Conservation (phyloP, 768 basidiomycete species). For the Daedaleopsis sinensis region DNA sequence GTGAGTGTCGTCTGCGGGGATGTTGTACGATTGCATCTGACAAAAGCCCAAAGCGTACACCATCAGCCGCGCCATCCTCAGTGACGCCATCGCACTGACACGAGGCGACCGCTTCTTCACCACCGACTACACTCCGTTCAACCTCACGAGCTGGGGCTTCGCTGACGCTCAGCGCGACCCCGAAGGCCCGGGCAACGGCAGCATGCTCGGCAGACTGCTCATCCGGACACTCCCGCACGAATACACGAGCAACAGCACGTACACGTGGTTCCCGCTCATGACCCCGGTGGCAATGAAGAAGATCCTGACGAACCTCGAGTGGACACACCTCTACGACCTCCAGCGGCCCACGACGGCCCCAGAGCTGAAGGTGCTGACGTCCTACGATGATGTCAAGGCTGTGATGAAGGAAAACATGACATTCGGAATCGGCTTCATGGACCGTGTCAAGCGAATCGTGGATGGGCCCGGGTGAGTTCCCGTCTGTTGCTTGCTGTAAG, state of each 20-base stretch:
- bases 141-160: conserved; percentile 84
- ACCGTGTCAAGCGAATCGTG: conserved; percentile 55
- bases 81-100: conserved; percentile 85
- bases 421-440: conserved; percentile 54
- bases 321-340: conserved; percentile 57
- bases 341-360: conserved; percentile 45
- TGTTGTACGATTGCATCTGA: not conserved
- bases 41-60: conserved; percentile 61
- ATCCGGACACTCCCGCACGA: conserved; percentile 73
- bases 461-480: conserved; percentile 57
- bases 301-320: conserved; percentile 57
- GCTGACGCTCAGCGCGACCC: conserved; percentile 79
- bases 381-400: conserved; percentile 54
- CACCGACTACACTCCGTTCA: conserved; percentile 78
- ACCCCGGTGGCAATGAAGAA: conserved; percentile 70
- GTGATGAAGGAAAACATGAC: conserved; percentile 49
- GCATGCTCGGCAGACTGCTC: conserved; percentile 73
- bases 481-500: not conserved
- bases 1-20: conserved; percentile 37
- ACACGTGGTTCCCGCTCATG: conserved; percentile 90
- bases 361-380: conserved; percentile 38
- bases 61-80: conserved; percentile 81
- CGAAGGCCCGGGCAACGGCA: conserved; percentile 73
- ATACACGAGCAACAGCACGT: conserved; percentile 69
- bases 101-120: conserved; percentile 86